phyloP scores from a whole-genome alignment of 192 early-diverging fungal genomes.

The Coemansia reversa region DNA sequence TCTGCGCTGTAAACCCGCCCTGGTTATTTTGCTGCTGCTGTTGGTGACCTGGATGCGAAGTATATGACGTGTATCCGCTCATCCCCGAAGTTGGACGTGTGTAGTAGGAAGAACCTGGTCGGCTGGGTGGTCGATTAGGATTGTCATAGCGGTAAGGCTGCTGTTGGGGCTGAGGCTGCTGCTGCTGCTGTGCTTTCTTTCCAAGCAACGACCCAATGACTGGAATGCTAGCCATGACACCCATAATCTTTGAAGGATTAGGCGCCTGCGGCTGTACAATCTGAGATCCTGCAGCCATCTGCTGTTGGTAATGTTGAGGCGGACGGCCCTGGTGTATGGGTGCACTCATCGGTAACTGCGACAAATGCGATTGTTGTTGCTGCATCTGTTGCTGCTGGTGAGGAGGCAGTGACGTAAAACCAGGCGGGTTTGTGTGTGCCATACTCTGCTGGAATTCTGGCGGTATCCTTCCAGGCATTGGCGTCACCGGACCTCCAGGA shows the following conservation, averaged over 20 bases:
- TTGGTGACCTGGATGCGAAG: constrained; percentile 13
- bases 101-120: constrained; percentile 10
- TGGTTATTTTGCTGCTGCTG: background rate
- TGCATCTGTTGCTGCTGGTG: constrained; percentile 20
- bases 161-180: constrained; percentile 7
- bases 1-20: constrained; percentile 5
- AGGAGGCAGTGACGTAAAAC: constrained; percentile 19
- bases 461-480: constrained; percentile 35
- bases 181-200: constrained; percentile 24
- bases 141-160: constrained; percentile 17
- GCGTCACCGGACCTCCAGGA: constrained; percentile 19
- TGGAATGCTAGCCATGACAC: constrained; percentile 41
- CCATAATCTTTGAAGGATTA: constrained; percentile 34
- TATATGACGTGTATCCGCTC: constrained; percentile 19
- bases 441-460: constrained; percentile 8
- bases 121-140: background rate
- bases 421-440: background rate
- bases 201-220: constrained; percentile 40
- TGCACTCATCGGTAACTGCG: constrained; percentile 14
- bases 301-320: background rate
- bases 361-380: constrained; percentile 5
- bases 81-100: constrained; percentile 10
- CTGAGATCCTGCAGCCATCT: background rate
- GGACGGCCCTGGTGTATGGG: constrained; percentile 9
- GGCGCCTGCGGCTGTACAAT: background rate